Evolutionary conservation across 768 basidiomycete species (phyloP).

Genomic region (Lentinula sp.): DNA sequence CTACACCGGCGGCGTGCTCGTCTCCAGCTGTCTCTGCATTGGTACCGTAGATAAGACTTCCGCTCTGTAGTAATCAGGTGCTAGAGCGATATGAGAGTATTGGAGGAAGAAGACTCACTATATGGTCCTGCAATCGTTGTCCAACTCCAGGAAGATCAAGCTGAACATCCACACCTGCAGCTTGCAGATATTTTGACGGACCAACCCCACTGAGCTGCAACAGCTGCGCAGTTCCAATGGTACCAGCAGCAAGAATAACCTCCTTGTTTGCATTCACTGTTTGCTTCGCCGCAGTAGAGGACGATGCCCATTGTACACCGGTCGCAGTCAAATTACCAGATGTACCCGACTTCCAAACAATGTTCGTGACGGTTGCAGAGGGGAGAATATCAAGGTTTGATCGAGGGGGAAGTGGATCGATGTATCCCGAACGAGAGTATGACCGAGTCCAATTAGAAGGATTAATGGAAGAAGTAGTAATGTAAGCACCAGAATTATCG

Average conservation of each 20-base stretch:
- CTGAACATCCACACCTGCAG: conserved; percentile 28
- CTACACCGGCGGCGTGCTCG: neutral
- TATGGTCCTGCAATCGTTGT: conserved; percentile 42
- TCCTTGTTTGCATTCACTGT: conserved; percentile 47
- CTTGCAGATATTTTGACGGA: conserved; percentile 30
- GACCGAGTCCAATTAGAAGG: conserved; percentile 50
- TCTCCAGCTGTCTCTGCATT: conserved; percentile 28
- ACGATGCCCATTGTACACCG: conserved; percentile 41
- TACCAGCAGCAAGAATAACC: conserved; percentile 40
- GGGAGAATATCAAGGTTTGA: conserved; percentile 59
- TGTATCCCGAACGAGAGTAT: conserved; percentile 49
- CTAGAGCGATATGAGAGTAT: neutral
- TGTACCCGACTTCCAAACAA: conserved; percentile 29
- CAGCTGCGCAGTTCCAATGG: conserved; percentile 35
- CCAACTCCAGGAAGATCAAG: conserved; percentile 39
- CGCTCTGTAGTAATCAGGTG: conserved; percentile 17
- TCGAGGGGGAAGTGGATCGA: conserved; percentile 56
- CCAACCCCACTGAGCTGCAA: conserved; percentile 40
- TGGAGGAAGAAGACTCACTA: conserved; percentile 17
- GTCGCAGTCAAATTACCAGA: conserved; percentile 39
- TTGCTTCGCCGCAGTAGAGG: conserved; percentile 19
- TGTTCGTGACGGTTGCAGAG: conserved; percentile 51
- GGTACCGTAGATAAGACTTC: conserved; percentile 31
- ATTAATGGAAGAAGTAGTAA: conserved; percentile 7
- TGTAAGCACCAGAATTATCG: conserved; percentile 23